Percentiles rank a stretch among this genome's conserved stretches.
These are phyloP conservation scores for Penicillium sp. DNA, from an alignment of 2,329 filamentous ascomycete genomes.

Conservation along the genomic window DNA sequence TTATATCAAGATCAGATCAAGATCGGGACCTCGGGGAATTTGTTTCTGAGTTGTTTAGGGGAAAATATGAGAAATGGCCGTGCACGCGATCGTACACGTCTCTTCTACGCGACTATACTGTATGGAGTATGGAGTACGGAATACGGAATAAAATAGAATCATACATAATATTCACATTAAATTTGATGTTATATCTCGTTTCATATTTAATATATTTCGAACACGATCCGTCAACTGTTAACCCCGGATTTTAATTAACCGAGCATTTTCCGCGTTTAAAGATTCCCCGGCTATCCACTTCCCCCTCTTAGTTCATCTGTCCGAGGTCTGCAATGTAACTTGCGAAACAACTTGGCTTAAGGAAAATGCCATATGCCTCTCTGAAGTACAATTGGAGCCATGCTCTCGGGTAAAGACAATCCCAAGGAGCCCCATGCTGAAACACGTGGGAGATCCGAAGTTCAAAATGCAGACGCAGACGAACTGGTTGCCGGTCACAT, in stretches of 20 bases:
- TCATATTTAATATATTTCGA: not conserved
- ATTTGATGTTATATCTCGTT: not conserved
- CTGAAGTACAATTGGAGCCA: constrained; percentile 58
- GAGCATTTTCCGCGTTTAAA: constrained; percentile 5
- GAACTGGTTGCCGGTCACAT: constrained; percentile 21
- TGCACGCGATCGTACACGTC: constrained; percentile 2
- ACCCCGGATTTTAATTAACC: constrained; percentile 13
- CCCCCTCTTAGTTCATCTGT: constrained; percentile 7
- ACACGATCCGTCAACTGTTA: not conserved
- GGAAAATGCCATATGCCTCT: constrained; percentile 19
- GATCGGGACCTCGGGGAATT: not conserved
- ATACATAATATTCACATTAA: not conserved
- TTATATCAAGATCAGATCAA: no score
- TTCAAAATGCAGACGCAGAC: constrained; percentile 8
- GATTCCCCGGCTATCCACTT: constrained; percentile 13
- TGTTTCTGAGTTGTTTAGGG: not conserved
- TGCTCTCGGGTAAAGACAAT: constrained; percentile 30
- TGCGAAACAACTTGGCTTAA: not conserved
- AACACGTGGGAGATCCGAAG: not conserved
- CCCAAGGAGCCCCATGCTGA: constrained; percentile 10
- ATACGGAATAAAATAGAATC: not conserved
- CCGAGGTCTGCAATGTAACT: not conserved
- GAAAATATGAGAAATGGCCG: not conserved
- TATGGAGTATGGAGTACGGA: not conserved
- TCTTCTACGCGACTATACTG: not conserved